A percentile compares a stretch with the other conserved stretches of the same genome.
phyloP scores from a whole-genome alignment of 192 early-diverging fungal genomes.

The Thoreauomyces humboldtii region DNA sequence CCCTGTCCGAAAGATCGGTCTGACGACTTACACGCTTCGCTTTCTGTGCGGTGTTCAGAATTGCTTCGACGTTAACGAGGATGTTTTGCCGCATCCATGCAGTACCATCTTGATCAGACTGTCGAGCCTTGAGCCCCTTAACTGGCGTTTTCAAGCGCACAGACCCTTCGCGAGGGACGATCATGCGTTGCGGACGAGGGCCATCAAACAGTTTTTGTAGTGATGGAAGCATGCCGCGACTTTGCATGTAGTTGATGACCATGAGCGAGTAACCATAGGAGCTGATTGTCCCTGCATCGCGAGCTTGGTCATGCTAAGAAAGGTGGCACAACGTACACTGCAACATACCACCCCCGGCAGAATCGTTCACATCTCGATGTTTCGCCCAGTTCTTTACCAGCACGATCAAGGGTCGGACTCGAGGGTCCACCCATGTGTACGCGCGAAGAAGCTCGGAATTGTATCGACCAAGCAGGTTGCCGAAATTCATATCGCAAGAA shows the following conservation, averaged over 20 bases:
- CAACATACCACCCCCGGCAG: conserved; percentile 30
- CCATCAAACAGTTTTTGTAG: conserved; percentile 35
- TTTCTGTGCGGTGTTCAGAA: background rate
- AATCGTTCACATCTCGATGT: conserved; percentile 42
- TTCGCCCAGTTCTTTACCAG: conserved; percentile 48
- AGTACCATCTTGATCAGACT: background rate
- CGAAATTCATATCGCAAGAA: conserved; percentile 43
- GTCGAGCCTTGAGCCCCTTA: background rate
- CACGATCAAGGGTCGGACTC: conserved; percentile 42
- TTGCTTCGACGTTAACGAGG: background rate
- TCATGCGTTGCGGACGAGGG: background rate
- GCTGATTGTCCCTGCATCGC: conserved; percentile 45
- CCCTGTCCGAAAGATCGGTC: too few relatives aligned
- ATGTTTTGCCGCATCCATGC: background rate
- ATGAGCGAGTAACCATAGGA: conserved; percentile 49
- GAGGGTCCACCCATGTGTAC: conserved; percentile 39
- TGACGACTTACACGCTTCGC: too few relatives aligned
- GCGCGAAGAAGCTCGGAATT: conserved; percentile 41
- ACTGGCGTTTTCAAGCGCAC: too few relatives aligned
- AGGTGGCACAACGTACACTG: too few relatives aligned
- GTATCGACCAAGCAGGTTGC: conserved; percentile 41
- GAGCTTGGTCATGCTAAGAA: too few relatives aligned
- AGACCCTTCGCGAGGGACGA: background rate
- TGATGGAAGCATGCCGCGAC: conserved; percentile 35
- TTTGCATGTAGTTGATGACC: conserved; percentile 43